Conservation (phyloP, 306 rosid genomes). For the Begonia fuchsioides region DNA sequence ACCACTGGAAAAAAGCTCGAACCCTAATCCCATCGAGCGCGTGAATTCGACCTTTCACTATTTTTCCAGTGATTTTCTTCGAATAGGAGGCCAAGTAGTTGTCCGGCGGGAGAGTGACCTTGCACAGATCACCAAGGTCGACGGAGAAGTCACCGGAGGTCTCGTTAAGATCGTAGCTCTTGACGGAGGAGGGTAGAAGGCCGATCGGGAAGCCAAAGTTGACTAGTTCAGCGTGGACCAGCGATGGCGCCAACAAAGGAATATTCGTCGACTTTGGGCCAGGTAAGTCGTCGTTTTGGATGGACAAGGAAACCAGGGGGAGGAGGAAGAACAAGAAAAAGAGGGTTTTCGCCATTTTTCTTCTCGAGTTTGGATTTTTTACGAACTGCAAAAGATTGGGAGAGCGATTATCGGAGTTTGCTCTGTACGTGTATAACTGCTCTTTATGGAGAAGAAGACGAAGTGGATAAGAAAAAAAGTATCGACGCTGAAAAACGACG, state of each 20-base stretch:
- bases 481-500: no score
- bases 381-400: no score
- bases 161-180: slow-evolving; percentile 32
- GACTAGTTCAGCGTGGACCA: slow-evolving; percentile 55
- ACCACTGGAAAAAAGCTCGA: slow-evolving; percentile 73
- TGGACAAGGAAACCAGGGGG: slow-evolving; percentile 21
- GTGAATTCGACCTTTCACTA: slow-evolving; percentile 47
- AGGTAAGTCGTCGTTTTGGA: slow-evolving; percentile 27
- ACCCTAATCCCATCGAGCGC: slow-evolving; percentile 71
- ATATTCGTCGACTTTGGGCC: slow-evolving; percentile 13
- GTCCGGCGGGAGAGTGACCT: slow-evolving; percentile 90
- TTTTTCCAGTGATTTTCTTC: slow-evolving; percentile 53
- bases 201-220: slow-evolving; percentile 77
- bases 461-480: no score
- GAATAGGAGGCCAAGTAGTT: slow-evolving; percentile 83
- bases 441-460: no score
- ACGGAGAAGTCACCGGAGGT: slow-evolving; percentile 63
- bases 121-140: slow-evolving; percentile 57
- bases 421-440: no score
- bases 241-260: slow-evolving; percentile 7
- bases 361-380: no score
- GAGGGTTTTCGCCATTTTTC: neutral
- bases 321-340: slow-evolving; percentile 16
- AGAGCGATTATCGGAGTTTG: no score
- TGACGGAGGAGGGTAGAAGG: slow-evolving; percentile 56